Conservation (phyloP, 129 eudicot species). For the Ambrosia artemisiifolia region DNA sequence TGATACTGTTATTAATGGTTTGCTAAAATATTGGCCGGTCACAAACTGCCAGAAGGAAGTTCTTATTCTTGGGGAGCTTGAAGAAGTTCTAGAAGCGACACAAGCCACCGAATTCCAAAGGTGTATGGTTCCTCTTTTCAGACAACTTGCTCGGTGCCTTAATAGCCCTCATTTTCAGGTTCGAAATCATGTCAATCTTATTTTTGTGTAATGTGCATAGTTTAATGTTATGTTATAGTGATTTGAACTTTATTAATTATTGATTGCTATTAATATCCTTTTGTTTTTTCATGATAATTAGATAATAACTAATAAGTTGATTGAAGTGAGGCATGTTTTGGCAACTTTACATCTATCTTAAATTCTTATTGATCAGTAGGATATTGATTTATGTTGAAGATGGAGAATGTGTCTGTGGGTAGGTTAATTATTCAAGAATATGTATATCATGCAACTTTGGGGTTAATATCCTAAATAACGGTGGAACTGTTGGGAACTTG, state of each 20-base stretch:
- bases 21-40: slow-evolving; percentile 82
- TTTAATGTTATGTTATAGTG: not conserved
- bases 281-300: not conserved
- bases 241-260: not conserved
- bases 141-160: slow-evolving; percentile 72
- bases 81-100: slow-evolving; percentile 79
- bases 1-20: slow-evolving; percentile 70
- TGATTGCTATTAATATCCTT: not conserved
- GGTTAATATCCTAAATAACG: not conserved
- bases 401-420: not conserved
- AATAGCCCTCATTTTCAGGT: slow-evolving; percentile 92
- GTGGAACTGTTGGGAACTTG: not conserved
- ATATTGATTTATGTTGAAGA: slow-evolving; percentile 1
- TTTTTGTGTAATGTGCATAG: not conserved
- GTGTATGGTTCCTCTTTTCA: slow-evolving; percentile 76
- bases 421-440: not conserved
- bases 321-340: not conserved
- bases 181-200: not conserved
- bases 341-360: not conserved
- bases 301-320: not conserved
- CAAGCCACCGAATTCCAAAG: slow-evolving; percentile 74
- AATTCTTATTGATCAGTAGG: not conserved
- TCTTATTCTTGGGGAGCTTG: slow-evolving; percentile 81
- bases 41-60: slow-evolving; percentile 87
- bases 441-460: not conserved